A percentile compares a stretch with the other conserved stretches of the same genome.
Evolutionary conservation across 163 green algal genomes (phyloP).

Genomic region (Scenedesmus sp.): DNA sequence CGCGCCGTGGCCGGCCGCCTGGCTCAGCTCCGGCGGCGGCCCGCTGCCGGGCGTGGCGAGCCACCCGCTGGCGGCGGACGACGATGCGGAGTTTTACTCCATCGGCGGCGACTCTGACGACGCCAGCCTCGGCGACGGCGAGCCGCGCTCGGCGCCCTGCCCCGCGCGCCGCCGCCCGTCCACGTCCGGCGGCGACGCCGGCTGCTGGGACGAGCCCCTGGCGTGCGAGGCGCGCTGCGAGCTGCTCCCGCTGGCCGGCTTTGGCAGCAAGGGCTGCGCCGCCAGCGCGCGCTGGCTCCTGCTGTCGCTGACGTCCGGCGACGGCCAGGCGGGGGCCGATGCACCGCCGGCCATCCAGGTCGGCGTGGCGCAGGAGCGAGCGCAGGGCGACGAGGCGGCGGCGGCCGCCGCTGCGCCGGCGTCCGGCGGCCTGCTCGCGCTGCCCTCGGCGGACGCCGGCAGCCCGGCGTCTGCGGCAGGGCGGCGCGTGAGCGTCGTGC

Average conservation of each 20-base stretch:
- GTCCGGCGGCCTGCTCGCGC: neutral
- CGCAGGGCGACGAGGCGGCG: neutral
- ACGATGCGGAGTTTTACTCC: slow-evolving; percentile 40
- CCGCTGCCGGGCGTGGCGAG: too few species aligned
- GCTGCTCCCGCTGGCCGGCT: slow-evolving; percentile 21
- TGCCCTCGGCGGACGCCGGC: neutral
- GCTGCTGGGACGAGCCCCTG: too few species aligned
- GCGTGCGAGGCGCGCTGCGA: too few species aligned
- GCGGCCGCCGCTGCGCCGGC: neutral
- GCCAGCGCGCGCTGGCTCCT: slow-evolving; percentile 20
- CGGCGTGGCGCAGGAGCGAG: neutral
- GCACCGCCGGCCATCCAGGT: too few species aligned
- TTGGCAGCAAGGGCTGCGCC: neutral
- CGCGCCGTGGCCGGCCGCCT: too few species aligned
- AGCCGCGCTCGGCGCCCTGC: neutral
- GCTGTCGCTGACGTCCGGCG: slow-evolving; percentile 23
- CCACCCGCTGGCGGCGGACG: too few species aligned
- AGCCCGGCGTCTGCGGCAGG: too few species aligned
- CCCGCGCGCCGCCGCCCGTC: too few species aligned
- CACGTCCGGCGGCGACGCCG: too few species aligned
- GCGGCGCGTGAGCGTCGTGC: neutral
- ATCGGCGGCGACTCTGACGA: slow-evolving; percentile 34
- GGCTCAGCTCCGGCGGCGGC: too few species aligned
- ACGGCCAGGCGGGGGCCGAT: too few species aligned
- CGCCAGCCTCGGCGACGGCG: neutral